A percentile compares a stretch with the other conserved stretches of the same genome.
These are phyloP conservation scores for Penicillium sp. DNA, from an alignment of 2,329 filamentous ascomycete species.

Conservation along the genomic window DNA sequence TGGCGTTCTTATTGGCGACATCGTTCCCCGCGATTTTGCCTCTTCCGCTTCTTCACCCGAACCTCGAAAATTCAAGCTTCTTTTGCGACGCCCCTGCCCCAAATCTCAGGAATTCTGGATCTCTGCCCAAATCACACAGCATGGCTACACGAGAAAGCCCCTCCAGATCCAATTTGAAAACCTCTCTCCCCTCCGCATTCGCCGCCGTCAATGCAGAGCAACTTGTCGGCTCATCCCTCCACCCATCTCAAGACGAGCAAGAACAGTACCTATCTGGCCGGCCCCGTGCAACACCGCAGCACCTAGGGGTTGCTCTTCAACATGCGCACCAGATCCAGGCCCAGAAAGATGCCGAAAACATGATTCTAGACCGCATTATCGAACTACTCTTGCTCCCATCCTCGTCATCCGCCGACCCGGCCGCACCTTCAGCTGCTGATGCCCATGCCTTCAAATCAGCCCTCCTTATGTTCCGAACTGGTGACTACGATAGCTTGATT, in stretches of 20 bases:
- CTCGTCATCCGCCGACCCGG: slow-evolving; percentile 53
- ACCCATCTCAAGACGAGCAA: slow-evolving; percentile 33
- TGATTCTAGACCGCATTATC: slow-evolving; percentile 73
- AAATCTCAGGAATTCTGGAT: neutral
- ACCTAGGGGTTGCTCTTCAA: slow-evolving; percentile 68
- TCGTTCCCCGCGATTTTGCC: slow-evolving; percentile 7
- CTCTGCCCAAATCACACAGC: neutral
- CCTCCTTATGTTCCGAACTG: slow-evolving; percentile 75
- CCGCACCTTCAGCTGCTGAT: slow-evolving; percentile 61
- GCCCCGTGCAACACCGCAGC: slow-evolving; percentile 48
- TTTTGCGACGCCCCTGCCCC: neutral
- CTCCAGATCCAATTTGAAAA: slow-evolving; percentile 65
- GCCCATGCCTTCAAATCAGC: slow-evolving; percentile 64
- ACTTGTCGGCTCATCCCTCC: slow-evolving; percentile 25
- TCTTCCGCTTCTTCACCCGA: slow-evolving; percentile 11
- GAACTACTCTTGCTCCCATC: slow-evolving; percentile 67
- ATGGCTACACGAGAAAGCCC: slow-evolving; percentile 29
- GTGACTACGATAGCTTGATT: slow-evolving; percentile 86
- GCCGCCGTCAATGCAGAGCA: slow-evolving; percentile 49
- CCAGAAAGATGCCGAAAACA: slow-evolving; percentile 73
- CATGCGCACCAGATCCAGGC: slow-evolving; percentile 82
- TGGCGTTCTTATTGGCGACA: slow-evolving; percentile 17
- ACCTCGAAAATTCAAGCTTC: slow-evolving; percentile 8
- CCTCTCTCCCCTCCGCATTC: slow-evolving; percentile 48
- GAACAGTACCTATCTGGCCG: slow-evolving; percentile 32